Conservation (phyloP, 306 rosid species). For the Trichosanthes cucumerina region DNA sequence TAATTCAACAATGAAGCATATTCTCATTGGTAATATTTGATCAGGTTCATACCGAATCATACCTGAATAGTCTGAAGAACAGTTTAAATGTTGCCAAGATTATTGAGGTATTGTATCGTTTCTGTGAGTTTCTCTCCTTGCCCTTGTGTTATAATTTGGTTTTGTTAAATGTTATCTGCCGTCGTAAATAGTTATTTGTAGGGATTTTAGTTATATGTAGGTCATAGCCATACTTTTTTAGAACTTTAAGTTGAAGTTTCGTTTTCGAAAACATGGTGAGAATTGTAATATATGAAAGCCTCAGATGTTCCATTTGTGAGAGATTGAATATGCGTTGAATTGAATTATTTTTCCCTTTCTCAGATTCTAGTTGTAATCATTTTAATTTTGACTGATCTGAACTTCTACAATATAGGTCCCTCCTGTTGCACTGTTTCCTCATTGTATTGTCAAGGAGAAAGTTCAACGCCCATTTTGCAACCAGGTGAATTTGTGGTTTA, state of each 20-base stretch:
- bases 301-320: neutral
- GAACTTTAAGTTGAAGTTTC: neutral
- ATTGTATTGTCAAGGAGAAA: conserved; percentile 57
- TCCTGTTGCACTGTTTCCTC: conserved; percentile 72
- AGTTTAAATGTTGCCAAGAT: conserved; percentile 71
- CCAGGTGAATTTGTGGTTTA: conserved; percentile 37
- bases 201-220: neutral
- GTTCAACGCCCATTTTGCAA: conserved; percentile 72
- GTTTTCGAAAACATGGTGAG: neutral
- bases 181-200: neutral
- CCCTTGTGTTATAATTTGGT: neutral
- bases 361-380: neutral
- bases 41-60: conserved; percentile 78
- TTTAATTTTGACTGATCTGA: conserved; percentile 6
- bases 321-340: neutral
- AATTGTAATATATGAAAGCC: neutral
- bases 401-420: conserved; percentile 52
- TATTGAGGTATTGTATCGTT: conserved; percentile 49
- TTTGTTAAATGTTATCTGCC: neutral
- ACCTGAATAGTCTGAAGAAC: conserved; percentile 56
- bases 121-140: neutral
- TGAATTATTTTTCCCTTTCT: conserved; percentile 7
- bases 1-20: neutral
- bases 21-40: conserved; percentile 17
- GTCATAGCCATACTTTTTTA: neutral